These are phyloP conservation scores for Phyllosticta paracitricarpa DNA, from an alignment of 2,329 filamentous ascomycete species.

Conservation along the genomic window DNA sequence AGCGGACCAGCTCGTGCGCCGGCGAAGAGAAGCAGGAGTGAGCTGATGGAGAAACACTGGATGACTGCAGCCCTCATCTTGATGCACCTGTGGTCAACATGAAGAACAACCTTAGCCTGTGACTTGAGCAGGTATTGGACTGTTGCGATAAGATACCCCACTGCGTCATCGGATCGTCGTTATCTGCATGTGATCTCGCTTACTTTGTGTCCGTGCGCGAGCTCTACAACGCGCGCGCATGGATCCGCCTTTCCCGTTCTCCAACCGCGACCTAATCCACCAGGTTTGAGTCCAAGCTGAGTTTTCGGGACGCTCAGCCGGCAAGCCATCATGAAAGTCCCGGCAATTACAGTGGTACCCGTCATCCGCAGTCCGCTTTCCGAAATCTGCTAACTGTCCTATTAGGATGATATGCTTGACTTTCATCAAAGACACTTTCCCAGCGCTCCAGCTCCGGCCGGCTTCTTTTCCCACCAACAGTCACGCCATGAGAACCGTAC, in stretches of 20 bases:
- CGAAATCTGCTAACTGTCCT: neutral
- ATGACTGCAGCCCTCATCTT: conserved; percentile 3
- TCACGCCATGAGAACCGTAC: neutral
- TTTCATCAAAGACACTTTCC: conserved; percentile 37
- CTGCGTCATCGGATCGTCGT: neutral
- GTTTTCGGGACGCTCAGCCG: neutral
- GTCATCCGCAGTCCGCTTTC: neutral
- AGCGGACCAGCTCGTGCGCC: conserved; percentile 24
- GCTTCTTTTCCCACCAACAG: conserved; percentile 18
- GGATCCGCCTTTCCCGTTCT: neutral
- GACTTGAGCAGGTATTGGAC: neutral
- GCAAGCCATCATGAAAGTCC: conserved; percentile 19
- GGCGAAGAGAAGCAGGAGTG: conserved; percentile 16
- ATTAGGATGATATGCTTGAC: conserved; percentile 32
- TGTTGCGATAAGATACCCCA: neutral
- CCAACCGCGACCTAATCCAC: neutral
- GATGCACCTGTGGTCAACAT: neutral
- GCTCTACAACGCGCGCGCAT: neutral
- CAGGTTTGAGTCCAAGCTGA: neutral
- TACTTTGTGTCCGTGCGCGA: neutral
- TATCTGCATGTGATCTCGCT: neutral
- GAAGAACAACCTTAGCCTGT: neutral
- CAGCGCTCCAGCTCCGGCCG: conserved; percentile 24
- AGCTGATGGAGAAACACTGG: neutral
- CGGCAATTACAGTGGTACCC: conserved; percentile 24